Conservation (phyloP, 1,284 basidiomycete genomes). For the Cryptococcus sp. region DNA sequence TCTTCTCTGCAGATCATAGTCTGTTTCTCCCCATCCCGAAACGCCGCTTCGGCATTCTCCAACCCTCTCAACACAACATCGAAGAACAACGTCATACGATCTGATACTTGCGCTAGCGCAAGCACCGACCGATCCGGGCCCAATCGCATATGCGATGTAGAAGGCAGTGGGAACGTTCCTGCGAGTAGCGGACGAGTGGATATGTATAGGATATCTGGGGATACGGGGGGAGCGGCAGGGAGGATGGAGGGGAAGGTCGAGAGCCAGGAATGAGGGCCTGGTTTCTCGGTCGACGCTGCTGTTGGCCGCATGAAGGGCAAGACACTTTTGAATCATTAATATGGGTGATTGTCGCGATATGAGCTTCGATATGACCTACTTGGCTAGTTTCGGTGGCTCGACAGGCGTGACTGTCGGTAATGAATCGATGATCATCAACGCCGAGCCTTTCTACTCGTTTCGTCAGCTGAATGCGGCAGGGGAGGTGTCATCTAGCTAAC, state of each 20-base stretch:
- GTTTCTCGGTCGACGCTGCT: slow-evolving; percentile 18
- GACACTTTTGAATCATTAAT: slow-evolving; percentile 3
- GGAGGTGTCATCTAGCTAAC: slow-evolving; percentile 11
- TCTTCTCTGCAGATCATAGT: slow-evolving; percentile 50
- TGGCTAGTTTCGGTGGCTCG: slow-evolving; percentile 43
- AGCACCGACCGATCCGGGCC: slow-evolving; percentile 11
- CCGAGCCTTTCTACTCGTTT: slow-evolving; percentile 35
- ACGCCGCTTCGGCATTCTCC: slow-evolving; percentile 31
- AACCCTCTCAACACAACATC: slow-evolving; percentile 40
- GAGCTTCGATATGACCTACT: slow-evolving; percentile 20
- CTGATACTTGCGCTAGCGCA: slow-evolving; percentile 28
- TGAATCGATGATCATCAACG: slow-evolving; percentile 39
- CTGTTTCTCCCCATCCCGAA: slow-evolving; percentile 45
- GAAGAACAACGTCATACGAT: slow-evolving; percentile 29
- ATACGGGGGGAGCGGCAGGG: slow-evolving; percentile 17
- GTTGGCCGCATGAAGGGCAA: slow-evolving; percentile 25
- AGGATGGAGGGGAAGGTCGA: slow-evolving; percentile 32
- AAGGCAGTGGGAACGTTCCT: slow-evolving; percentile 32
- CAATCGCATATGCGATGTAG: neutral
- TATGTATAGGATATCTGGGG: slow-evolving; percentile 33
- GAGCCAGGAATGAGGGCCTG: slow-evolving; percentile 23
- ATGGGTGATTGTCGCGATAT: neutral
- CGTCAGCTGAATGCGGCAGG: neutral
- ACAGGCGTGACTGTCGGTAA: slow-evolving; percentile 43
- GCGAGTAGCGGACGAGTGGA: slow-evolving; percentile 26